Conservation (phyloP, 108 stramenopile species). For the Hondaea fermentalgiana region DNA sequence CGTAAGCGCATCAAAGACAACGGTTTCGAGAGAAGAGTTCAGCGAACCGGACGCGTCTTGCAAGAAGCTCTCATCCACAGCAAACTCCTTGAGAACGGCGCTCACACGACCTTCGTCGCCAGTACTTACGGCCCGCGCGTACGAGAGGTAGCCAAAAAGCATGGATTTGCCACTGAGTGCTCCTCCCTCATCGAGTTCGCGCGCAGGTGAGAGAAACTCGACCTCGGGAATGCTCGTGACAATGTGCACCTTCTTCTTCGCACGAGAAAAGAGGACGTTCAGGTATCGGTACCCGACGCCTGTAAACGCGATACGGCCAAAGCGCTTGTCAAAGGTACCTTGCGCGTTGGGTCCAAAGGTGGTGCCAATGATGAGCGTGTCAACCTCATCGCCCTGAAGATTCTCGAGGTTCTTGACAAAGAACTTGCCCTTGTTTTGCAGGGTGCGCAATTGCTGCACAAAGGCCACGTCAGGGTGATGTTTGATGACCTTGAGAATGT, state of each 20-base stretch:
- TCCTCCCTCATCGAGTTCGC: background rate
- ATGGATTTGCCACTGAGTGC: background rate
- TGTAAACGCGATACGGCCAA: background rate
- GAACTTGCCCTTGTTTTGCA: background rate
- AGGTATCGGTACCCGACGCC: constrained; percentile 7
- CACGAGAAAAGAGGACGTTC: constrained; percentile 1
- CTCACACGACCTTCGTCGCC: background rate
- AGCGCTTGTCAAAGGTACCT: background rate
- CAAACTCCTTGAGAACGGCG: background rate
- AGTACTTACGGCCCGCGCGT: background rate
- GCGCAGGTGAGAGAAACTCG: background rate
- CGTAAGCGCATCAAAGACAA: background rate
- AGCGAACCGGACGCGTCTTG: background rate
- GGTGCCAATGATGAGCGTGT: background rate
- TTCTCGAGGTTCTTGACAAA: constrained; percentile 15
- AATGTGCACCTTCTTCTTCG: background rate
- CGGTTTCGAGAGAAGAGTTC: background rate
- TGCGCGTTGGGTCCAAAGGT: background rate
- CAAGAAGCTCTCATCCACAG: background rate
- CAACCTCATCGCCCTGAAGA: background rate
- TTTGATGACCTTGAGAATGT: constrained; percentile 9
- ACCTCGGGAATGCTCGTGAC: background rate
- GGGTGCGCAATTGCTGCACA: background rate
- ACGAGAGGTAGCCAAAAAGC: constrained; percentile 10
- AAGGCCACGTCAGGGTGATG: background rate